phyloP scores from a whole-genome alignment of 2,329 filamentous ascomycete species.

The Beauveria varroae region DNA sequence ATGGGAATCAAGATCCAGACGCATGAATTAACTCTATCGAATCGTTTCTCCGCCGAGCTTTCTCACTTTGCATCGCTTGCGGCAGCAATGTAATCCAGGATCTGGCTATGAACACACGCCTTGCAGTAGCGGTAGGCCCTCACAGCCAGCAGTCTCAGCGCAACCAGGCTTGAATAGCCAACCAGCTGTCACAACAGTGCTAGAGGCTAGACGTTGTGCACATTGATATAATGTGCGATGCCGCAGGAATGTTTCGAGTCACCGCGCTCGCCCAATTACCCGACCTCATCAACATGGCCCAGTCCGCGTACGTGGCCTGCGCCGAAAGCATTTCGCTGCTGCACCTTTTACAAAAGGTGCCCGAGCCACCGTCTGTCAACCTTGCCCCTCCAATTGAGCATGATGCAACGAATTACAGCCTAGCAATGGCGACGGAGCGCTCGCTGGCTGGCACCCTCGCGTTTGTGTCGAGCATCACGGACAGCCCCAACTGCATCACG shows the following conservation, averaged over 20 bases:
- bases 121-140: background rate
- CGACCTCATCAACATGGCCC: background rate
- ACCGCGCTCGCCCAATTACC: background rate
- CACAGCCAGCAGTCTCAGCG: background rate
- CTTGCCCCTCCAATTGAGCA: fast-evolving
- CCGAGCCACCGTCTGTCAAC: background rate
- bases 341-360: background rate
- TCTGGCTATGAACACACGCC: background rate
- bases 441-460: background rate
- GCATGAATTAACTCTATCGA: background rate
- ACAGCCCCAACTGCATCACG: background rate
- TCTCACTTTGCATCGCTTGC: too few relatives aligned
- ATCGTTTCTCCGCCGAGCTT: too few relatives aligned
- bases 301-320: background rate
- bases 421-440: background rate
- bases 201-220: background rate
- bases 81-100: too few relatives aligned
- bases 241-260: background rate
- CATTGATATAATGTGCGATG: background rate
- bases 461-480: background rate
- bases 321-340: constrained; percentile 1
- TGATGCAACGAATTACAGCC: background rate
- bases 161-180: too few relatives aligned
- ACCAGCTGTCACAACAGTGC: background rate
- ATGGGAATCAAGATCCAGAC: background rate